Evolutionary conservation across 1,284 basidiomycete genomes (phyloP), one percentile per base, ranked within the genome.

Genomic region (Leccinum cinnamomeum): DNA sequence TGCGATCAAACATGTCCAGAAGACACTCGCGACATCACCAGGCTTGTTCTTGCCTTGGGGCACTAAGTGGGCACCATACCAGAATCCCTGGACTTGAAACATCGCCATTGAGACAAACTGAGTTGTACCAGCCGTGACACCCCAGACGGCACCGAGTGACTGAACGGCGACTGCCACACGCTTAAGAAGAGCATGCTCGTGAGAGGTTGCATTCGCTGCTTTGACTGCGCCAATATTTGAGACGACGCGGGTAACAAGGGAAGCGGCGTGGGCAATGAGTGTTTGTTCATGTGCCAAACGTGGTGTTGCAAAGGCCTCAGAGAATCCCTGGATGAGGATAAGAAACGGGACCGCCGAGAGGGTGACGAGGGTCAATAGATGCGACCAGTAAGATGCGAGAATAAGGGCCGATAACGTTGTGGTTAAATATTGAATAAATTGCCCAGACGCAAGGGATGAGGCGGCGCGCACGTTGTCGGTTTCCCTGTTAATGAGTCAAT

Each of bases 381-480:
- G 95, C 2, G 91, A 92, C 67, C 88, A 88, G 62, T 81, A 72
- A 71, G 99, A 90, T 3, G 94, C 94, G 62, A 99, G 87, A 37
- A 86, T 77, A 62, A 97, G 85, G 1, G 23, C 23, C 23, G 23
- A 25, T 25, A 25, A 25, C 23, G 30, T 11, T 1, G 25, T 28
- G 25, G 25, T 28, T 1, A 28, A 69, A 75, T 94, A 88, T 75
- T 97, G 93, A 54, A 97, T 71, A 60, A 95, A 75, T 69, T 88
- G 83, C 7, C 94, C 95, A 23, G 89, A 81, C 4, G 90, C 87
- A 41, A 92, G 81, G 2, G 92, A 92, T n/a, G 89, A 86, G 0
- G 94, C 96, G 60, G 88, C 82, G 53, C 96, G 88, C 18, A 98
- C 90, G 63, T 98, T 94, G 75, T 99, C 96, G 3, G 94, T 97